phyloP scores from a whole-genome alignment of 2,329 filamentous ascomycete genomes.

The Sporothrix mexicana region DNA sequence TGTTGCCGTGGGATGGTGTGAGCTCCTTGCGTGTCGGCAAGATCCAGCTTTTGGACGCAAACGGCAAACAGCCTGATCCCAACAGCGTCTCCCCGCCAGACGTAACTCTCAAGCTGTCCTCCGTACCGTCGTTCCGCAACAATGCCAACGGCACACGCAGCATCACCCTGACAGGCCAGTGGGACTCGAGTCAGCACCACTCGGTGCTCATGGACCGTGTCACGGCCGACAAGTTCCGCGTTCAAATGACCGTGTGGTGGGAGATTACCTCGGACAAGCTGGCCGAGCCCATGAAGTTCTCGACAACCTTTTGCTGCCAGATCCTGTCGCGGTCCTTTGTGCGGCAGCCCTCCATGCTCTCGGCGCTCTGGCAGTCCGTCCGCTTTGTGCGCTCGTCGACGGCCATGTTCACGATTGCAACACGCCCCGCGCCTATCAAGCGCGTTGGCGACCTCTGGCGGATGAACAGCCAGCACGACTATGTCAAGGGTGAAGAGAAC shows the following conservation, averaged over 20 bases:
- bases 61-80: constrained; percentile 63
- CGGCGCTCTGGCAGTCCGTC: constrained; percentile 82
- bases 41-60: constrained; percentile 81
- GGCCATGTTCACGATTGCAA: constrained; percentile 82
- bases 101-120: constrained; percentile 76
- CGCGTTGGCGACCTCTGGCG: constrained; percentile 92
- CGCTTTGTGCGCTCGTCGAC: constrained; percentile 87
- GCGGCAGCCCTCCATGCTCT: constrained; percentile 84
- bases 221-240: constrained; percentile 88
- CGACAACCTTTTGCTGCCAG: constrained; percentile 79
- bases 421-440: constrained; percentile 89
- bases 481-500: constrained; percentile 93
- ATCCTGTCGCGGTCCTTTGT: constrained; percentile 84
- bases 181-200: constrained; percentile 93
- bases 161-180: constrained; percentile 86
- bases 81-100: constrained; percentile 56
- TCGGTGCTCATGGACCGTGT: constrained; percentile 93
- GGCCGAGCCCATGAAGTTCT: constrained; percentile 86
- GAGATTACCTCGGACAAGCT: constrained; percentile 79
- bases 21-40: constrained; percentile 77
- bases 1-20: constrained; percentile 86
- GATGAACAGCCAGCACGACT: constrained; percentile 92
- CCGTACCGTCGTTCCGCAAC: constrained; percentile 77
- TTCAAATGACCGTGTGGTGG: constrained; percentile 87
- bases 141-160: constrained; percentile 90